Percentiles rank a stretch among this genome's conserved stretches.
Conservation (phyloP, 495 filamentous ascomycete species). For the Chlorociboria aeruginascens region DNA sequence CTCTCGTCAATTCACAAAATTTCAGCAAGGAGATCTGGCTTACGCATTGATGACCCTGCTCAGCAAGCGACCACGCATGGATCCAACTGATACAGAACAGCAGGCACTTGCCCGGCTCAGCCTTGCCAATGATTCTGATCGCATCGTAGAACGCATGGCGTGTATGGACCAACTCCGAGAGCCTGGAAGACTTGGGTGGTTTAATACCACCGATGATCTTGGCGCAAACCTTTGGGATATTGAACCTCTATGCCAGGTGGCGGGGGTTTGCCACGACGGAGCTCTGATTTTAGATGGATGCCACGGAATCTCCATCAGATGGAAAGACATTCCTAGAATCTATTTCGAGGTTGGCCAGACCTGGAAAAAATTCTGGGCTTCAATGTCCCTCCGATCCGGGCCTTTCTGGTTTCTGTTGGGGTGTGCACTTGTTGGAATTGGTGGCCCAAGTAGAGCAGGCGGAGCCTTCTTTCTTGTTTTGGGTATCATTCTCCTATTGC, state of each 20-base stretch:
- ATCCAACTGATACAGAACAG: conserved; percentile 26
- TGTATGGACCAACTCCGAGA: conserved; percentile 21
- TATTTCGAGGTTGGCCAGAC: background rate
- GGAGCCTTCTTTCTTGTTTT: conserved; percentile 4
- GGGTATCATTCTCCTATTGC: conserved; percentile 6
- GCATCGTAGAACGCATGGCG: conserved; percentile 31
- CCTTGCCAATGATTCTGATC: conserved; percentile 30
- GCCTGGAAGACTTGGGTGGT: too few relatives aligned
- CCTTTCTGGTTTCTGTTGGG: conserved; percentile 13
- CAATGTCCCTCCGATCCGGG: background rate
- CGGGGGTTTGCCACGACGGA: conserved; percentile 23
- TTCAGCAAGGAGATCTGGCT: conserved; percentile 23
- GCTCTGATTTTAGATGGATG: conserved; percentile 30
- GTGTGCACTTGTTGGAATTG: background rate
- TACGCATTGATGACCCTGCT: conserved; percentile 38
- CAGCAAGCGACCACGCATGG: conserved; percentile 22
- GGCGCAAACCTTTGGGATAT: conserved; percentile 30
- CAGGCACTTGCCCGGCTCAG: conserved; percentile 35
- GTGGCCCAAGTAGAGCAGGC: background rate
- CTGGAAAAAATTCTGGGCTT: conserved; percentile 5
- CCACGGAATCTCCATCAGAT: conserved; percentile 18
- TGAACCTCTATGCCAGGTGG: conserved; percentile 24
- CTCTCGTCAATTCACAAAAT: background rate
- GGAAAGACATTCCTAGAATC: conserved; percentile 14
- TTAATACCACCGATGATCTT: too few relatives aligned